Conservation (phyloP, 352 stramenopile genomes). For the Bremia lactucae region DNA sequence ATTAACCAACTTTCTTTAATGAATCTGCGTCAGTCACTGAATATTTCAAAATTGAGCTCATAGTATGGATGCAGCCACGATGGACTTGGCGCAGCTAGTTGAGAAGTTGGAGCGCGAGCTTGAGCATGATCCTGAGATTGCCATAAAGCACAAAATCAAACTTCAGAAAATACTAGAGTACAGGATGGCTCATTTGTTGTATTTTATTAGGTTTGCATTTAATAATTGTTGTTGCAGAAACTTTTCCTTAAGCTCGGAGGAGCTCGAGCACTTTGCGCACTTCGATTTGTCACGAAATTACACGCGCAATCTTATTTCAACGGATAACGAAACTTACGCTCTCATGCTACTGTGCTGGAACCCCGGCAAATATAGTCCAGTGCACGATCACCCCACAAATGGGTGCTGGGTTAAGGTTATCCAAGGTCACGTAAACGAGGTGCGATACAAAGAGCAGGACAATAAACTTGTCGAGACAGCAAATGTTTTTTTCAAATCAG, state of each 20-base stretch:
- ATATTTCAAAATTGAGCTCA: no score
- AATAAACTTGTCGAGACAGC: conserved; percentile 42
- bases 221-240: conserved; percentile 14
- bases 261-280: conserved; percentile 66
- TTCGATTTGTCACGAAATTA: conserved; percentile 85
- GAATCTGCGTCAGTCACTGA: no score
- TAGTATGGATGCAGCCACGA: conserved; percentile 7
- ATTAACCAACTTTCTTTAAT: no score
- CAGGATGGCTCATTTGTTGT: no score
- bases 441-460: conserved; percentile 62
- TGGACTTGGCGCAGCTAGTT: conserved; percentile 40
- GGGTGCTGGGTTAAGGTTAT: conserved; percentile 88
- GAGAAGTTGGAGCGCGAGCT: conserved; percentile 43
- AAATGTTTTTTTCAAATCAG: conserved; percentile 45
- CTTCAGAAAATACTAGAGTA: conserved; percentile 51
- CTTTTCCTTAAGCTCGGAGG: conserved; percentile 40
- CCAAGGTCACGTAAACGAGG: conserved; percentile 82
- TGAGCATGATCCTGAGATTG: conserved; percentile 31
- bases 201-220: conserved; percentile 1
- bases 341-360: conserved; percentile 93
- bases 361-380: conserved; percentile 76
- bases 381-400: conserved; percentile 90
- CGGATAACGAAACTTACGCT: conserved; percentile 88
- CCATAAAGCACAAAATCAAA: conserved; percentile 50
- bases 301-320: conserved; percentile 91